Percentiles rank a stretch among this genome's conserved stretches.
Evolutionary conservation across 331 rosid genomes (phyloP).

Genomic region (Malus hybrid): DNA sequence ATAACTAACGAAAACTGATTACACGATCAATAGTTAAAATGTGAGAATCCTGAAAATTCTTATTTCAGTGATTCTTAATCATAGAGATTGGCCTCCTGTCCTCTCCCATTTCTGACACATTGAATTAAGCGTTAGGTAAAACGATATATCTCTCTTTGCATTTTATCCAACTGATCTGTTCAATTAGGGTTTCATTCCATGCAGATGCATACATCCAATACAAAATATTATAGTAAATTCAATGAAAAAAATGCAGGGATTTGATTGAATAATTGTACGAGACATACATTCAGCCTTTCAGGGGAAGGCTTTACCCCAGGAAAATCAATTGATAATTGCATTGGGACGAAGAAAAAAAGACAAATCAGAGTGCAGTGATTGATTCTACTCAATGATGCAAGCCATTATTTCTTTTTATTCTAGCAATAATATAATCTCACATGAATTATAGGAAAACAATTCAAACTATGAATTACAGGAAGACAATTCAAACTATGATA

Average conservation of each 20-base stretch:
- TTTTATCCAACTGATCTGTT: constrained; percentile 19
- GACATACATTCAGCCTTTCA: background rate
- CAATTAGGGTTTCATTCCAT: background rate
- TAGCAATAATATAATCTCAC: background rate
- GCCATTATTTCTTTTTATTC: background rate
- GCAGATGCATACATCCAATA: constrained; percentile 10
- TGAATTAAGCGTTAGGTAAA: constrained; percentile 27
- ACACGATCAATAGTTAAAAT: rapidly evolving
- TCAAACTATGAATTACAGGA: background rate
- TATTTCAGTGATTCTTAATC: constrained; percentile 6
- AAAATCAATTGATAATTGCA: background rate
- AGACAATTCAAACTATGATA: no score
- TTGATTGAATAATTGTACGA: background rate
- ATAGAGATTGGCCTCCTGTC: constrained; percentile 16
- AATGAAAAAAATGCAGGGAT: background rate
- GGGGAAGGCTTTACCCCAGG: constrained; percentile 12
- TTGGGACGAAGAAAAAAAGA: background rate
- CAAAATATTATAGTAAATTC: background rate
- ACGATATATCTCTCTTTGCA: constrained; percentile 13
- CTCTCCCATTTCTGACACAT: background rate
- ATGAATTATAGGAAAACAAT: no score
- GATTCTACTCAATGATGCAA: background rate
- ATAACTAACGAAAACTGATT: rapidly evolving
- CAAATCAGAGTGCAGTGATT: background rate
- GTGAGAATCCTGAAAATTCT: no score